Percentiles rank a stretch among this genome's conserved stretches.
Evolutionary conservation across 2,329 filamentous ascomycete species (phyloP).

Genomic region (Fusarium xyrophilum): DNA sequence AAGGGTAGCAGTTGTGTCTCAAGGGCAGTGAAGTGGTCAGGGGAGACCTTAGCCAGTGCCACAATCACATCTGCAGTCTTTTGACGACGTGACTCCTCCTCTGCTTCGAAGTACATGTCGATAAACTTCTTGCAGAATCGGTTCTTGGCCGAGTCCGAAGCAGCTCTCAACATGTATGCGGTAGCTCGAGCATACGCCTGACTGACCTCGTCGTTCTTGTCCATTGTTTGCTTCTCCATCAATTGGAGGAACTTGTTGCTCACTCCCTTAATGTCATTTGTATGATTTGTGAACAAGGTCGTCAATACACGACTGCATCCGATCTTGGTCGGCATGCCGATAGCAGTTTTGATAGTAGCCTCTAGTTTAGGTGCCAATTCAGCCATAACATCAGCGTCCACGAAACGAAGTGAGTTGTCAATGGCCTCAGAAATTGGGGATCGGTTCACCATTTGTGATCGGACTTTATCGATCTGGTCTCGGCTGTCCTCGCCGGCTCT

Average conservation of each 20-base stretch:
- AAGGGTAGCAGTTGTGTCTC: conserved; percentile 82
- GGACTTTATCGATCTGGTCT: conserved; percentile 87
- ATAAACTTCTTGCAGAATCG: conserved; percentile 62
- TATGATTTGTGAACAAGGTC: conserved; percentile 82
- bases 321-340: conserved; percentile 93
- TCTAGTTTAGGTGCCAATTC: conserved; percentile 76
- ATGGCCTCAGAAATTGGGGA: conserved; percentile 94
- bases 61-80: conserved; percentile 84
- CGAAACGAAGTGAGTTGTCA: conserved; percentile 82
- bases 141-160: conserved; percentile 56
- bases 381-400: conserved; percentile 80
- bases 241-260: conserved; percentile 78
- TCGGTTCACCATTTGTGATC: conserved; percentile 79
- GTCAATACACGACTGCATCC: conserved; percentile 86
- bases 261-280: conserved; percentile 75
- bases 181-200: conserved; percentile 85
- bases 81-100: conserved; percentile 76
- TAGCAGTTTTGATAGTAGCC: conserved; percentile 79
- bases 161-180: conserved; percentile 78
- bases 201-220: conserved; percentile 93
- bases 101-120: conserved; percentile 79
- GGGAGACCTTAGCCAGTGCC: conserved; percentile 83
- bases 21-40: conserved; percentile 83
- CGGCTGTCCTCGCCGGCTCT: conserved; percentile 86
- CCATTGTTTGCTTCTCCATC: conserved; percentile 81